Evolutionary conservation across 768 basidiomycete genomes (phyloP).

Genomic region (Lactarius hengduanensis): DNA sequence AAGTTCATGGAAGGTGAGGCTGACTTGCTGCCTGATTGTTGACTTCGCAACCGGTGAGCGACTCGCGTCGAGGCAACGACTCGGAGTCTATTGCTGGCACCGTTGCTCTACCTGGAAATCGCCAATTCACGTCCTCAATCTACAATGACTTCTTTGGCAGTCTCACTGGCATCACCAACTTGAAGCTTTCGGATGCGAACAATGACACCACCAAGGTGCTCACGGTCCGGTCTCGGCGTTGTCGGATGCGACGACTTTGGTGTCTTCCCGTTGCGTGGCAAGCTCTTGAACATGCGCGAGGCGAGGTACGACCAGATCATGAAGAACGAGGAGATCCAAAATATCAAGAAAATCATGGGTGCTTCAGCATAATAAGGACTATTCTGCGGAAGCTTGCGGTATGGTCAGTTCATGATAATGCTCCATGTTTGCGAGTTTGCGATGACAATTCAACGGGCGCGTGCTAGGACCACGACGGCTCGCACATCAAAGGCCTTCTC

Average conservation of each 20-base stretch:
- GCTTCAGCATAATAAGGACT: slow-evolving; percentile 93
- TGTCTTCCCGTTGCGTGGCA: slow-evolving; percentile 92
- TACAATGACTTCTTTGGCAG: slow-evolving; percentile 44
- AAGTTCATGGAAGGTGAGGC: slow-evolving; percentile 66
- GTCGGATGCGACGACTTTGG: slow-evolving; percentile 97
- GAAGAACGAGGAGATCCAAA: slow-evolving; percentile 97
- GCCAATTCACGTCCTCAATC: too few species aligned
- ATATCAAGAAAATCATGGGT: slow-evolving; percentile 98
- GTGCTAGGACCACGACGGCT: too few species aligned
- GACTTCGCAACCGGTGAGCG: slow-evolving; percentile 60
- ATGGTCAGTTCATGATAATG: too few species aligned
- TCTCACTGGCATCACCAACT: slow-evolving; percentile 87
- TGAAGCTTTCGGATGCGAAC: slow-evolving; percentile 94
- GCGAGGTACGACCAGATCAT: slow-evolving; percentile 94
- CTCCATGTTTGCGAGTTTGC: too few species aligned
- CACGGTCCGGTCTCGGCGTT: slow-evolving; percentile 90
- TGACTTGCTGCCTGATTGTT: slow-evolving; percentile 5
- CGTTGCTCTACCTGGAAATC: too few species aligned
- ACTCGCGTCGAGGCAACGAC: neutral
- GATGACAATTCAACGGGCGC: too few species aligned
- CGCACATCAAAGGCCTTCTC: too few species aligned
- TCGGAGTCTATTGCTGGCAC: neutral
- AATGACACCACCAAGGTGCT: slow-evolving; percentile 98
- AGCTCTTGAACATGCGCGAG: slow-evolving; percentile 95
- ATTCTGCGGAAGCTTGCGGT: too few species aligned